Percentiles rank a stretch among this genome's conserved stretches.
phyloP scores from a whole-genome alignment of 441 rosid genomes.

The Eutrema salsugineum region DNA sequence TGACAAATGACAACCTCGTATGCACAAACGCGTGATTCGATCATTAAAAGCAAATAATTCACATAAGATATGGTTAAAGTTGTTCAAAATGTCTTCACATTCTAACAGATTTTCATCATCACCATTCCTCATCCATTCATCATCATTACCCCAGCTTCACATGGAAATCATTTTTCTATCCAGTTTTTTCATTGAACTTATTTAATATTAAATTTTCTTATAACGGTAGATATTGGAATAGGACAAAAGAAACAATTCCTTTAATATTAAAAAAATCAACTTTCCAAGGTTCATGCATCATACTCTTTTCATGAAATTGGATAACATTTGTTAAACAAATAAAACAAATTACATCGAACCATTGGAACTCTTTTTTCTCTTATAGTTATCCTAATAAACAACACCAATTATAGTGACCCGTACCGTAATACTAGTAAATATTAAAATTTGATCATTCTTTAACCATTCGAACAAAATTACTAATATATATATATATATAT shows the following conservation, averaged over 20 bases:
- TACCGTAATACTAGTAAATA: slow-evolving; percentile 6
- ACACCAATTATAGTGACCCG: slow-evolving; percentile 21
- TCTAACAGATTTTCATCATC: slow-evolving; percentile 30
- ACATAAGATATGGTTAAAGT: slow-evolving; percentile 9
- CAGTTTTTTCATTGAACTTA: neutral
- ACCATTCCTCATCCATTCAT: slow-evolving; percentile 16
- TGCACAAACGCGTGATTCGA: slow-evolving; percentile 20
- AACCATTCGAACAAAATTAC: neutral
- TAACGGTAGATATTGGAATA: slow-evolving; percentile 21
- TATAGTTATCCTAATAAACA: slow-evolving; percentile 18
- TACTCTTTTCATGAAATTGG: slow-evolving; percentile 19
- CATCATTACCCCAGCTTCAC: slow-evolving; percentile 26
- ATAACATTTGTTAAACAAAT: slow-evolving; percentile 17
- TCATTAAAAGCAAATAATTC: slow-evolving; percentile 6
- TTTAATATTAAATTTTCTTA: slow-evolving; percentile 11
- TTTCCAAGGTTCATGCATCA: slow-evolving; percentile 34
- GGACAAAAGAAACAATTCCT: slow-evolving; percentile 17
- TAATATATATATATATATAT: neutral
- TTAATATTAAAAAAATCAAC: neutral
- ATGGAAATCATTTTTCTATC: slow-evolving; percentile 14
- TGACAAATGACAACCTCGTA: slow-evolving; percentile 25
- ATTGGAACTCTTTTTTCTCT: neutral
- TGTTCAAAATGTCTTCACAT: slow-evolving; percentile 22
- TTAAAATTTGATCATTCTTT: neutral
- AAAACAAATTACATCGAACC: slow-evolving; percentile 13